Conservation (phyloP, 768 basidiomycete species). For the Naematelia encephala region DNA sequence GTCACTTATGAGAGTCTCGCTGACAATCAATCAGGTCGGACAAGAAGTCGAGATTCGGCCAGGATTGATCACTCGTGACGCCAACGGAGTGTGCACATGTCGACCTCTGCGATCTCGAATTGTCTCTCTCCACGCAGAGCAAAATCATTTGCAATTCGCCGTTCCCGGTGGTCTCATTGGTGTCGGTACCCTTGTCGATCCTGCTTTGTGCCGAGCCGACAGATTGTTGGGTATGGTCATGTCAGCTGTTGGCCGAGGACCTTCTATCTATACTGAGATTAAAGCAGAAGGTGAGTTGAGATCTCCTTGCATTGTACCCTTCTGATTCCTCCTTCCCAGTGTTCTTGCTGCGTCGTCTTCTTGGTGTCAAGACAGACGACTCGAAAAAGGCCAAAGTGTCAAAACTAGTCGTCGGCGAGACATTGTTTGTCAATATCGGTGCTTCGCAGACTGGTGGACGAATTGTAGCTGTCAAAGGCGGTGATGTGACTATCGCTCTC, state of each 20-base stretch:
- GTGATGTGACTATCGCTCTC: conserved; percentile 69
- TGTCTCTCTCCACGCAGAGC: conserved; percentile 89
- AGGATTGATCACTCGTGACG: conserved; percentile 94
- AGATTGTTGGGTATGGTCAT: conserved; percentile 94
- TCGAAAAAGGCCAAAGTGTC: conserved; percentile 92
- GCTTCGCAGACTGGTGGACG: conserved; percentile 96
- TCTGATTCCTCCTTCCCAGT: conserved; percentile 48
- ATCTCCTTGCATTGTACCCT: neutral
- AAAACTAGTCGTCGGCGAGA: conserved; percentile 85
- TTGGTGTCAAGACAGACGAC: conserved; percentile 98
- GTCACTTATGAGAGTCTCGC: conserved; percentile 10
- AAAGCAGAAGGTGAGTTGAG: conserved; percentile 50
- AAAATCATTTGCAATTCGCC: conserved; percentile 87
- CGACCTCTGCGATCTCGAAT: conserved; percentile 90
- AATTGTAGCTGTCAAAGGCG: conserved; percentile 88
- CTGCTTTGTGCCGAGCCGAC: conserved; percentile 94
- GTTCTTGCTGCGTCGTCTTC: conserved; percentile 88
- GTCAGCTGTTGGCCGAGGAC: conserved; percentile 89
- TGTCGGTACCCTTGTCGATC: conserved; percentile 95
- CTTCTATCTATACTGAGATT: conserved; percentile 74
- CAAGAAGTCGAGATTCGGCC: conserved; percentile 96
- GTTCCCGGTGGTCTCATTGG: conserved; percentile 97
- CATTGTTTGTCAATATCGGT: conserved; percentile 94
- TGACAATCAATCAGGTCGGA: conserved; percentile 59
- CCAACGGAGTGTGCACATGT: conserved; percentile 80